phyloP scores from a whole-genome alignment of 352 stramenopile genomes.

The Paralagenidium karlingii region DNA sequence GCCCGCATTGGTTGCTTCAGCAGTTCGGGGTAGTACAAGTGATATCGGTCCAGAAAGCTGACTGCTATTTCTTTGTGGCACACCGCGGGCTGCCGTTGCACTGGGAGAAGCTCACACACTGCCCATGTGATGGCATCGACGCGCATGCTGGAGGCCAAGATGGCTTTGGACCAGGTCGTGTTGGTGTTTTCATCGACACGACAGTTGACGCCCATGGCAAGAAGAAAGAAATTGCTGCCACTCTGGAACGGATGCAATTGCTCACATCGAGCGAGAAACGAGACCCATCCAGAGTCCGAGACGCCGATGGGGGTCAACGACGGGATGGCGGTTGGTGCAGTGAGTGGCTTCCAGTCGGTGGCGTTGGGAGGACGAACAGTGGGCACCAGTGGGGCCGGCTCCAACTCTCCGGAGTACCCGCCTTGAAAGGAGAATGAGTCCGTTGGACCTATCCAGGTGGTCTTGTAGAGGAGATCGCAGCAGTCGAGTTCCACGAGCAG shows the following conservation, averaged over 20 bases:
- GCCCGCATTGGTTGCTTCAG: slow-evolving; percentile 2
- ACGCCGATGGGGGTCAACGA: too few species aligned
- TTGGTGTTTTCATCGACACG: too few species aligned
- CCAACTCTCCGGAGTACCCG: too few species aligned
- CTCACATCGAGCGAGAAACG: slow-evolving; percentile 16
- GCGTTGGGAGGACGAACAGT: too few species aligned
- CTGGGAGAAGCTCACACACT: slow-evolving; percentile 35
- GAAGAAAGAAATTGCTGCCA: too few species aligned
- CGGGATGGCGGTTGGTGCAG: too few species aligned
- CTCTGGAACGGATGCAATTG: slow-evolving; percentile 10
- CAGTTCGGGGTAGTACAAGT: slow-evolving; percentile 12
- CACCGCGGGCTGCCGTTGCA: slow-evolving; percentile 27
- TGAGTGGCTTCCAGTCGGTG: too few species aligned
- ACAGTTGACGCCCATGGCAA: too few species aligned
- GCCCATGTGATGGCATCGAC: slow-evolving; percentile 40
- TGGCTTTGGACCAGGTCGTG: slow-evolving; percentile 11
- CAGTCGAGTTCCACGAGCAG: too few species aligned
- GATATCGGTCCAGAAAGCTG: slow-evolving; percentile 28
- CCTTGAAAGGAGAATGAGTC: slow-evolving; percentile 12
- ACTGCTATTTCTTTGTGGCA: slow-evolving; percentile 48
- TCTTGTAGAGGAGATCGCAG: slow-evolving; percentile 15
- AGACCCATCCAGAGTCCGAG: slow-evolving; percentile 17
- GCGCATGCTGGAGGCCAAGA: slow-evolving; percentile 23
- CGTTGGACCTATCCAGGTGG: slow-evolving; percentile 12
- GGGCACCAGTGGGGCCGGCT: too few species aligned